Base-by-base conservation (phyloP, 1,284 basidiomycete species). In the Malassezia dermatis region DNA sequence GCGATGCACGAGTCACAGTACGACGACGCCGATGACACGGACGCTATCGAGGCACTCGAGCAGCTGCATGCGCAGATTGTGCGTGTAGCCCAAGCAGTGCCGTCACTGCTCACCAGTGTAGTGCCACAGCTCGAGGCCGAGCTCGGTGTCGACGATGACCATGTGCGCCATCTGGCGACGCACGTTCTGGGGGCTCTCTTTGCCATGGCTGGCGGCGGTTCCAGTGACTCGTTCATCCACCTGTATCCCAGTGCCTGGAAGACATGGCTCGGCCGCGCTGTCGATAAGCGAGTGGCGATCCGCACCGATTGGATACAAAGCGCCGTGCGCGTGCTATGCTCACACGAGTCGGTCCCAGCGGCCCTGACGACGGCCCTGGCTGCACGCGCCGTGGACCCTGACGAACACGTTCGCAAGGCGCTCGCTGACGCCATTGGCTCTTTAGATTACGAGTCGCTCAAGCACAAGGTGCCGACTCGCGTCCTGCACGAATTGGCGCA, bases 91-190 rank as follows among this genome's bases (percentile, higher is more conserved):
- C 81, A 82, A 26, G 81, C 85, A 19, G 89, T 85, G 66, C 89
- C 93, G 0, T 79, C 81, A 11, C 78, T 96, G 13, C 78, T 98
- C 0, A 83, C 88, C 65, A 89, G 86, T 71, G 88, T 95, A 43
- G 84, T 98, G 13, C 93, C 93, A 0, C 85, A 90, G 56, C 81
- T 99, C 12, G 91, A 94, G 74, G 86, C 89, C 65, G 89, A 95
- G 71, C 79, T 96, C 4, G 81, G 83, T 15, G 83, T 86, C 0
- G 86, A 89, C 58, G 83, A 89, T 40, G 76, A 83, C 0, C 79
- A 82, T 39, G 77, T 93, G 1, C 82, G 93, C 17, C 72, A 83
- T 4, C 81, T 90, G 56, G 88, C 86, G 3, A 89, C 88, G 0
- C 81, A 86, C 61, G 85, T 84, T 0, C 80, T 98, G 0, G 93